A percentile compares a stretch with the other conserved stretches of the same genome.
Conservation (phyloP, 371 early-diverging fungal genomes). For the Apophysomyces trapeziformis region DNA sequence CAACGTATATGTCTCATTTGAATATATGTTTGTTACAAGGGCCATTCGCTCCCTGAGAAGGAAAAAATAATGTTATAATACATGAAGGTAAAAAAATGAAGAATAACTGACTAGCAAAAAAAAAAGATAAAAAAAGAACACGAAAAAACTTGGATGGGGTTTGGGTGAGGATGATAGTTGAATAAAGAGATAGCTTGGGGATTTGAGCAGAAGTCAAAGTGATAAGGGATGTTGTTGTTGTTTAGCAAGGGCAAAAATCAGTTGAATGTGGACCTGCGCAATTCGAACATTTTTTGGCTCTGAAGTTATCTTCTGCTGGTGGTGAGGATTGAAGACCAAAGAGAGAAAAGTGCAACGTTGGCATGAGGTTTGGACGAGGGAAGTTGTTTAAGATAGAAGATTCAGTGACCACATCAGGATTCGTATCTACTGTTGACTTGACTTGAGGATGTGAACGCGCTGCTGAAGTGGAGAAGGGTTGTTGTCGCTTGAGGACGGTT, state of each 20-base stretch:
- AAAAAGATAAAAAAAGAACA: background rate
- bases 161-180: no score
- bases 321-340: constrained; percentile 39
- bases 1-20: background rate
- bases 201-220: no score
- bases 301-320: constrained; percentile 20
- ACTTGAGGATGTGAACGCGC: constrained; percentile 8
- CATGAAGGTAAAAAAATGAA: background rate
- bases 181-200: no score
- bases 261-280: constrained; percentile 57
- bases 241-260: constrained; percentile 54
- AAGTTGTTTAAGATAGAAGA: constrained; percentile 41
- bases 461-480: constrained; percentile 8
- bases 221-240: background rate
- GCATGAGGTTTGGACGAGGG: constrained; percentile 55
- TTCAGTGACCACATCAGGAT: constrained; percentile 40
- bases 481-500: constrained; percentile 39
- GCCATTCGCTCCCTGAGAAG: background rate
- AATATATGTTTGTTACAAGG: background rate
- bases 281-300: constrained; percentile 38
- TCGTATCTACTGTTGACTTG: constrained; percentile 2
- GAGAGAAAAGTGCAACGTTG: constrained; percentile 47
- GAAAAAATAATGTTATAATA: background rate
- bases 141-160: background rate
- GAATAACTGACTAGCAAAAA: background rate